Evolutionary conservation across 495 filamentous ascomycete species (phyloP), one percentile per base, ranked within the genome.

Genomic region (Acidiella bohemica): DNA sequence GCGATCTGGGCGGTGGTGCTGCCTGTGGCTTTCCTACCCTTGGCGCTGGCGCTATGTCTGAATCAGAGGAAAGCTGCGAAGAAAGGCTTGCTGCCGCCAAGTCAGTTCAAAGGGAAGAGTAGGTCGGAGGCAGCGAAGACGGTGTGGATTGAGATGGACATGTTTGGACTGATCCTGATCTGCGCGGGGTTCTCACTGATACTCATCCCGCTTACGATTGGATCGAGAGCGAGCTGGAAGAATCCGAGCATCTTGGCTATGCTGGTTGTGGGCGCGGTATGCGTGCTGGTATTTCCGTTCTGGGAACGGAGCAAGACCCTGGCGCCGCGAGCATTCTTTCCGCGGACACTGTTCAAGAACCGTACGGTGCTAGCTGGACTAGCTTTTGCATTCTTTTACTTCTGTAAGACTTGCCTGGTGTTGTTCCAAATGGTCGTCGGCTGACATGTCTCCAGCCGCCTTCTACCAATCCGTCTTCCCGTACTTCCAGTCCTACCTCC

Each of bases 391-490:
- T 41, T 71, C 62, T 30, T 73, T 59, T 79, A 77, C 35, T 78
- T 76, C 47, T 73, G 64, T 69, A 56, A 38, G 56, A 51, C 13
- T 18, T 42, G 9, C 1, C 19, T 16, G 11, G 8, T 25, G 5
- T 14, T 31, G 8, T 2, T 16, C 16, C 14, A 35, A n/a, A n/a
- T n/a, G n/a, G n/a, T n/a, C n/a, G n/a, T n/a, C n/a, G n/a, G n/a
- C n/a, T 4, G 24, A 36, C 20, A 31, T 21, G 42, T 24, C 36
- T 59, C 0, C 38, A 71, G 69, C 75, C 63, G 73, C 72, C 12
- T 79, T 76, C 51, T 80, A 77, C 49, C 72, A 78, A 30, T 75
- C 75, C 16, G 63, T 78, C 32, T 71, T 33, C 16, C 54, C 54
- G 6, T 57, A 57, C 49, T 55, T 55, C 32, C 41, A 46, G 26